These are phyloP conservation scores for Primulina huaijiensis DNA, from an alignment of 257 asterid species.

Conservation along the genomic window DNA sequence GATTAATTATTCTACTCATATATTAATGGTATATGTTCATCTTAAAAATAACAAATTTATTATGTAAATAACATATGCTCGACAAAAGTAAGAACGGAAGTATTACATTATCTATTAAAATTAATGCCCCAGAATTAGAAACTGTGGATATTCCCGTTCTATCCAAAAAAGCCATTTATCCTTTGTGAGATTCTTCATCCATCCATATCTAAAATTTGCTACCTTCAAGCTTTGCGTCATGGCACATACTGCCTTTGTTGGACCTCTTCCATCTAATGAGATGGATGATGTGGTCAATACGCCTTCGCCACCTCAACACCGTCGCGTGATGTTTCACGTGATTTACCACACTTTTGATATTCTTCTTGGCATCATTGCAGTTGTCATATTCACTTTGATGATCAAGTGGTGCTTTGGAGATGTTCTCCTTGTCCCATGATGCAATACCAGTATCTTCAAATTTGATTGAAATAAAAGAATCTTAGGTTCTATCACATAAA, in stretches of 20 bases:
- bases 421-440: conserved; percentile 45
- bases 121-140: too few species aligned
- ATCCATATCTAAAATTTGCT: conserved; percentile 53
- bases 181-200: conserved; percentile 72
- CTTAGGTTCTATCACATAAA: conserved; percentile 28
- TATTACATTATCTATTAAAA: too few species aligned
- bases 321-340: conserved; percentile 44
- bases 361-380: conserved; percentile 23
- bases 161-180: conserved; percentile 33
- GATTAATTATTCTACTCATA: not conserved
- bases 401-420: conserved; percentile 24
- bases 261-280: conserved; percentile 67
- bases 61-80: not conserved
- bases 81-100: too few species aligned
- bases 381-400: conserved; percentile 10
- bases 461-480: conserved; percentile 82
- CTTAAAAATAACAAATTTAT: too few species aligned
- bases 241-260: conserved; percentile 43
- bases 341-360: conserved; percentile 40
- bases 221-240: conserved; percentile 58
- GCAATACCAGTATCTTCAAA: conserved; percentile 69
- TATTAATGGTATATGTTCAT: too few species aligned
- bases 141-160: not conserved
- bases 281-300: conserved; percentile 73
- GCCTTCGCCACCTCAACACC: conserved; percentile 68